Base-by-base conservation (phyloP, 1,284 basidiomycete species). In the Polyporus tsugae region DNA sequence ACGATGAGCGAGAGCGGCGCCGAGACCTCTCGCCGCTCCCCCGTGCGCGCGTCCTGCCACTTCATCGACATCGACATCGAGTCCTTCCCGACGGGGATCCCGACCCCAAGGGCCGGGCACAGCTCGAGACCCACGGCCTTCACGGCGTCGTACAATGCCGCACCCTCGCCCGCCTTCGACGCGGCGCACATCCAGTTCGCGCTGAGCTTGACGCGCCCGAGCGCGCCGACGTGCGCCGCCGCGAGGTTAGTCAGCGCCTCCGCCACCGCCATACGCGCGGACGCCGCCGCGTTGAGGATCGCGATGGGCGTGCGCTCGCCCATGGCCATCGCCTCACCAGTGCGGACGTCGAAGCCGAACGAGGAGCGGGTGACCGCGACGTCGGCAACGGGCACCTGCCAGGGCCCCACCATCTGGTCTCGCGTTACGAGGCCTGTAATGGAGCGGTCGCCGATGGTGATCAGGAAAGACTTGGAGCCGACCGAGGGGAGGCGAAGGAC, bases 111-210 rank as follows among this genome's bases (percentile, higher is more conserved):
- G 29, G 89, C 90, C n/a, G 97, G 97, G 80, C 98, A 99, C 13
- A 99, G 84, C 70, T 98, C 95, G 84, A 97, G 87, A 11, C 98
- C 97, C 60, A 99, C 89, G 2, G 98, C 95, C 71, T 93, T 83
- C 6, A 99, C 98, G 22, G 97, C 97, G 71, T 95, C 94, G 82
- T 98, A 99, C 64, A 99, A 85, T 25, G 89, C 91, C 0, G 92
- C 91, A 36, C 97, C 97, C 78, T 99, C 97, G 36, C 97, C 96
- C 62, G 89, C 88, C 79, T 96, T 93, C 17, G 90, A 91, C 1
- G 97, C 95, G 0, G 97, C 95, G 70, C 95, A 96, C 98, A 99
- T 99, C 98, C 98, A 99, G 81, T 99, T 99, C 64, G 97, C 97
- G 73, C 95, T 96, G 22, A 99, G 87, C 83, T 99, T 99, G 78